Base-by-base conservation (phyloP, 2,329 filamentous ascomycete species). In the Coleophoma cylindrospora region DNA sequence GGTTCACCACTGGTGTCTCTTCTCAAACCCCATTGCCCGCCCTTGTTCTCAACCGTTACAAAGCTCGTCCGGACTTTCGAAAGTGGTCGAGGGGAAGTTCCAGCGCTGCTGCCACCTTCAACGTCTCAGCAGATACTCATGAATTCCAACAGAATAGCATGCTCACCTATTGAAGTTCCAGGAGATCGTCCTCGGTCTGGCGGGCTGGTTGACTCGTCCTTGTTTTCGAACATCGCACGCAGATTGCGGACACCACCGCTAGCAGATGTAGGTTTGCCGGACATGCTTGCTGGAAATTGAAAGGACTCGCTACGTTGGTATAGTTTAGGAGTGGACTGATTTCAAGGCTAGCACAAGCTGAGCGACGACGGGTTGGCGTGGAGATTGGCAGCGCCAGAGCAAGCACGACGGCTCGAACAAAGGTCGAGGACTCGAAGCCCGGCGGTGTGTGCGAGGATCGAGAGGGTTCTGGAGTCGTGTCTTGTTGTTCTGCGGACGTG, bases 151-250 rank as follows among this genome's bases (percentile, higher is more conserved):
- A 50, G 56, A 51, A 41, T 51, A 36, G 43, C 54, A 32, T 34
- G 51, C 71, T 67, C 69, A 80, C 75, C 66, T 57, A 56, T 66
- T 53, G 70, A 68, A 55, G 69, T 68, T 55, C 76, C 81, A 48
- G 85, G 85, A 51, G 84, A 86, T 67, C 86, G 77, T 54, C 86
- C 87, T 72, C 86, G 77, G 56, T 86, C 84, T 47, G 61, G 59
- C 15, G 61, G 61, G 48, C 56, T 58, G 57, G 83, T 79, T 60
- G 79, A 84, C 51, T 75, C 73, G 66, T 77, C 80, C 69, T 82
- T 87, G 66, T 83, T 81, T 74, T 91, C 87, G 67, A 91, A 91
- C 78, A 88, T 89, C 64, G 87, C 87, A 61, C 86, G 78, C 58
- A 91, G 80, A 71, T 87, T 88, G 80, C 83, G 58, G 21, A 66